These are phyloP conservation scores for Mucor racemosus DNA, from an alignment of 371 early-diverging fungal species.

Conservation along the genomic window DNA sequence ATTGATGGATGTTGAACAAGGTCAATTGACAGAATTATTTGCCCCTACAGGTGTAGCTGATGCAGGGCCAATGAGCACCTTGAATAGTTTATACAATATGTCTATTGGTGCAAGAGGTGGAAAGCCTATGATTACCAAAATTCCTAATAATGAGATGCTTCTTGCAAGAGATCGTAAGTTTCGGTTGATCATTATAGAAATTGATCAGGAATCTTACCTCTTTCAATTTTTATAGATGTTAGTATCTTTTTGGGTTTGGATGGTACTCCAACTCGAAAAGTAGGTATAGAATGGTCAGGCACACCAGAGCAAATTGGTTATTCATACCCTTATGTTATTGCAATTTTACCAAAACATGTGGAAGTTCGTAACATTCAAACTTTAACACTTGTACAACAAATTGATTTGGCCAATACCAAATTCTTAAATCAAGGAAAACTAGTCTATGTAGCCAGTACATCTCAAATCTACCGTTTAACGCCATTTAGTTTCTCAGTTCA, in stretches of 20 bases:
- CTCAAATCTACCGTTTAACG: slow-evolving; percentile 85
- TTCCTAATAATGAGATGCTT: slow-evolving; percentile 77
- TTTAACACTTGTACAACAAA: slow-evolving; percentile 79
- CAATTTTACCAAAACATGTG: slow-evolving; percentile 69
- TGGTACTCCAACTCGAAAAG: slow-evolving; percentile 68
- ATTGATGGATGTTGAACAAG: slow-evolving; percentile 67
- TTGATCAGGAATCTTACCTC: too few species aligned
- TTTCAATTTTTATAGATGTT: slow-evolving; percentile 44
- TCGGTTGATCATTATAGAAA: neutral
- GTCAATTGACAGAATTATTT: slow-evolving; percentile 57
- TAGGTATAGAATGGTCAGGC: slow-evolving; percentile 78
- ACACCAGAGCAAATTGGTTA: slow-evolving; percentile 73
- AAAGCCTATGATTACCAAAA: slow-evolving; percentile 68
- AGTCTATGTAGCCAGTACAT: slow-evolving; percentile 78
- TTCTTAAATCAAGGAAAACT: slow-evolving; percentile 73
- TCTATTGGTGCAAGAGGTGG: slow-evolving; percentile 65
- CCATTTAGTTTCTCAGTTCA: slow-evolving; percentile 89
- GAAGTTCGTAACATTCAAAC: slow-evolving; percentile 90
- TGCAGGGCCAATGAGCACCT: slow-evolving; percentile 49
- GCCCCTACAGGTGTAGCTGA: slow-evolving; percentile 46
- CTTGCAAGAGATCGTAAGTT: slow-evolving; percentile 70
- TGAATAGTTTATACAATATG: slow-evolving; percentile 57
- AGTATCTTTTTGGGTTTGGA: slow-evolving; percentile 76
- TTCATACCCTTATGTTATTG: slow-evolving; percentile 80
- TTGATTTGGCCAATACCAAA: slow-evolving; percentile 65